Base-by-base conservation (phyloP, 768 basidiomycete genomes). In the Nidularia pulvinata region DNA sequence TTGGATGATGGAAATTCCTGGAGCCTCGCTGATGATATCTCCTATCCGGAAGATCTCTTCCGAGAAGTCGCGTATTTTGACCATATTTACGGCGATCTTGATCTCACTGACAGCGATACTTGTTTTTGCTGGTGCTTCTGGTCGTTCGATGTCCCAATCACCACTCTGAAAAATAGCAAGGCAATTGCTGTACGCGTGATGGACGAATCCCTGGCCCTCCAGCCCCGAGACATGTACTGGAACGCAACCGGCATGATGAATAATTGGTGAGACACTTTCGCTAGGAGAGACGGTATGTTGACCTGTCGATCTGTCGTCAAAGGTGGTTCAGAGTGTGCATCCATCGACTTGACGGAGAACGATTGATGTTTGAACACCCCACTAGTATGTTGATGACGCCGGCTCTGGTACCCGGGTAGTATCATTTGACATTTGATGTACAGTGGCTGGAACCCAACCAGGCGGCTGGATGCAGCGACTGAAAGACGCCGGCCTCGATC, bases 121-220 rank as follows among this genome's bases (percentile, higher is more conserved):
- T 80, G 76, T 56, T 83, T 80, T 59, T 85, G 83, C 60, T 86
- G 85, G 85, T 81, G 77, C 54, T 82, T 85, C 64, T 87, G 83
- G 83, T 63, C 65, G 1, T 70, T 76, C 53, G 63, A 70, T 1
- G 65, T 81, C 7, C 55, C 69, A 1, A 48, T 77, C 10, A 46
- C 53, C n/a, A 52, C 59, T 22, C 62, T 86, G 16, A 58, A 57
- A 39, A 56, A 63, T 1, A 68, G 71, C n/a, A 48, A 64, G 1
- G 71, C 70, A 1, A 65, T 86, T 14, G 66, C 72, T 51, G 80
- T 86, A 1, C 71, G 83, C 33, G 78, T 75, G 6, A 80, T 81
- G 75, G 85, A 86, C 56, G 83, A 84, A 60, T 65, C 70, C 1
- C 61, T 80, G 52, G 73, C 73, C 4, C 47, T 76, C 5, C 85